A percentile compares a stretch with the other conserved stretches of the same genome.
These are phyloP conservation scores for Coemansia sp. DNA, from an alignment of 192 early-diverging fungal genomes.

Conservation along the genomic window DNA sequence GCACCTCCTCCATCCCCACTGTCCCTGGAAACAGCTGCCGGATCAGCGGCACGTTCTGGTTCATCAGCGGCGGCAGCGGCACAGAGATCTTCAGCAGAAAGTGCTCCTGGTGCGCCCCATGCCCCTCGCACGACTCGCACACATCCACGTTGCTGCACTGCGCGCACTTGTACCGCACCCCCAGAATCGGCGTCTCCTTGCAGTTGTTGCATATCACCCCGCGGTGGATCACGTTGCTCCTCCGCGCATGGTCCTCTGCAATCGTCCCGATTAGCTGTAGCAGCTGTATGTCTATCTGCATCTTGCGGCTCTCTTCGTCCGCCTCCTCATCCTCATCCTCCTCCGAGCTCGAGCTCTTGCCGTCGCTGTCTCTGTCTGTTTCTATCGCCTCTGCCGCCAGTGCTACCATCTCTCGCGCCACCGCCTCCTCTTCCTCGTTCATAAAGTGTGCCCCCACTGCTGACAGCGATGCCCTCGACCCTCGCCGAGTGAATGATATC, in stretches of 20 bases:
- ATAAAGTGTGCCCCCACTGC: neutral
- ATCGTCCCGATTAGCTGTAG: conserved; percentile 80
- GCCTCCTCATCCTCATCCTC: conserved; percentile 2
- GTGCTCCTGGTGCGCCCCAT: conserved; percentile 79
- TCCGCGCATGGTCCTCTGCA: conserved; percentile 78
- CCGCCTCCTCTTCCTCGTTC: conserved; percentile 1
- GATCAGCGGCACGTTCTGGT: conserved; percentile 70
- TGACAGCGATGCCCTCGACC: conserved; percentile 6
- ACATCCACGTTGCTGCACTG: conserved; percentile 94
- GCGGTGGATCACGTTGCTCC: conserved; percentile 64
- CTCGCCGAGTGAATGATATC: neutral
- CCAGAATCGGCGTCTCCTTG: conserved; percentile 81
- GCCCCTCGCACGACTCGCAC: conserved; percentile 89
- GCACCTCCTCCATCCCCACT: conserved; percentile 19
- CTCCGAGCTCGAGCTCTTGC: conserved; percentile 7
- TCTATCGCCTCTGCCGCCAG: neutral
- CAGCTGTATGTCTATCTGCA: conserved; percentile 49
- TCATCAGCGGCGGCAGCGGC: conserved; percentile 87
- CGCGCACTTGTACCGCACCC: conserved; percentile 89
- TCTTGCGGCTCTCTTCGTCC: neutral
- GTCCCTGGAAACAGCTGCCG: conserved; percentile 78
- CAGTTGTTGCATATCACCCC: conserved; percentile 96
- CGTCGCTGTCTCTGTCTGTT: conserved; percentile 16
- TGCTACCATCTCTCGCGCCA: neutral
- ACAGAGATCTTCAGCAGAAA: conserved; percentile 88